Conservation (phyloP, 352 stramenopile species). For the Globisporangium sylvaticum region DNA sequence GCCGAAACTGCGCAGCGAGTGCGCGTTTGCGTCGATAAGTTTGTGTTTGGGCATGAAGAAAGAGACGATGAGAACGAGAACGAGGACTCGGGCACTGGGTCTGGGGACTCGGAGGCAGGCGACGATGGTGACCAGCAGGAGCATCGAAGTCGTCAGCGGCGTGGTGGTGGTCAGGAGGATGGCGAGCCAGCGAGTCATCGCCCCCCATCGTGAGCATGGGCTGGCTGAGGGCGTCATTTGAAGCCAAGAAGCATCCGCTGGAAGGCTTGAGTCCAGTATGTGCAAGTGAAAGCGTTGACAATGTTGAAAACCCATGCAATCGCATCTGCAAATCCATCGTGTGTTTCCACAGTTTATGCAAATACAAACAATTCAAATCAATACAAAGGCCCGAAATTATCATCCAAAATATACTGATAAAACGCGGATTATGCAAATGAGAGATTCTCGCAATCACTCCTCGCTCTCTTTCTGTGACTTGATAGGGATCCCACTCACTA, state of each 20-base stretch:
- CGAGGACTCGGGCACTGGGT: neutral
- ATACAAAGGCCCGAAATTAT: neutral
- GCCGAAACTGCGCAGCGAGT: conserved; percentile 21
- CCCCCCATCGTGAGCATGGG: neutral
- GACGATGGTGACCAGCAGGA: neutral
- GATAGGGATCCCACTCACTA: neutral
- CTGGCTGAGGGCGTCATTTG: neutral
- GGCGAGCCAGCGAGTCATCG: neutral
- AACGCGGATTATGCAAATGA: neutral
- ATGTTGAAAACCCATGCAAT: neutral
- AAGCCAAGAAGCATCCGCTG: too few species aligned
- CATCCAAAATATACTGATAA: neutral
- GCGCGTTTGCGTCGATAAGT: conserved; percentile 24
- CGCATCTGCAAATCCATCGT: neutral
- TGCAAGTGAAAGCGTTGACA: conserved; percentile 1
- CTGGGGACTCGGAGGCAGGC: neutral
- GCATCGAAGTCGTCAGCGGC: neutral
- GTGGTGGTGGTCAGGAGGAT: neutral
- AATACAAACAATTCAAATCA: neutral
- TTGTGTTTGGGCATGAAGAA: conserved; percentile 6
- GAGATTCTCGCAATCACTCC: neutral
- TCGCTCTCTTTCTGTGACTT: neutral
- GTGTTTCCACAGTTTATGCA: conserved; percentile 2
- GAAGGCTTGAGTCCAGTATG: conserved; percentile 8
- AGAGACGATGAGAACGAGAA: neutral